These are phyloP conservation scores for Phycomyces nitens DNA, from an alignment of 192 early-diverging fungal genomes.

Conservation along the genomic window DNA sequence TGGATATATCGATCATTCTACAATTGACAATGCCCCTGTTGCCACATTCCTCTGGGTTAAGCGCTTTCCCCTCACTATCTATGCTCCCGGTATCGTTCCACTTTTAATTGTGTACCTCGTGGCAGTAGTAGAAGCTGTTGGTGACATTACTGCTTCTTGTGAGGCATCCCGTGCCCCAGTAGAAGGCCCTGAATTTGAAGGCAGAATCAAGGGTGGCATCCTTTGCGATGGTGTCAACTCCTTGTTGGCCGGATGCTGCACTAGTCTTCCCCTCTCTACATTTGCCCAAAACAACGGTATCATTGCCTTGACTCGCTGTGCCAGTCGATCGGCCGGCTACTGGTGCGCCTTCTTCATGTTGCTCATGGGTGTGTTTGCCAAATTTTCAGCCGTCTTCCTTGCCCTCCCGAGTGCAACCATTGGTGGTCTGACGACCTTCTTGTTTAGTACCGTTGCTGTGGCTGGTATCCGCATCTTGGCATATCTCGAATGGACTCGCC, in stretches of 20 bases:
- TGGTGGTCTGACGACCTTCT: slow-evolving; percentile 53
- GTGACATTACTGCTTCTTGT: slow-evolving; percentile 53
- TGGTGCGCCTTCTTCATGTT: slow-evolving; percentile 51
- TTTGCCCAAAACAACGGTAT: slow-evolving; percentile 59
- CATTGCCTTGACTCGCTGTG: slow-evolving; percentile 53
- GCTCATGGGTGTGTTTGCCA: slow-evolving; percentile 50
- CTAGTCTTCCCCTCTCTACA: slow-evolving; percentile 51
- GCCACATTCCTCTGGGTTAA: slow-evolving; percentile 53
- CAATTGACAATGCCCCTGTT: slow-evolving; percentile 40
- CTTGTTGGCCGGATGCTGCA: slow-evolving; percentile 36
- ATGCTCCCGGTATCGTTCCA: slow-evolving; percentile 48
- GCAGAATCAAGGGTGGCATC: slow-evolving; percentile 51
- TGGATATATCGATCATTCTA: slow-evolving; percentile 45
- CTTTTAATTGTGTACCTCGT: slow-evolving; percentile 43
- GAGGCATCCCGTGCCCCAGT: slow-evolving; percentile 48
- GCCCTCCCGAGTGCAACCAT: slow-evolving; percentile 44
- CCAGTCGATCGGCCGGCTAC: slow-evolving; percentile 50
- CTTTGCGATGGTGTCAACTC: slow-evolving; percentile 46
- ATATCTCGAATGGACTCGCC: slow-evolving; percentile 51
- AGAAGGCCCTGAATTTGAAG: slow-evolving; percentile 51
- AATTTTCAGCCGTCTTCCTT: slow-evolving; percentile 48
- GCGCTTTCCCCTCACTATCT: slow-evolving; percentile 42
- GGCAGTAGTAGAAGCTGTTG: slow-evolving; percentile 47
- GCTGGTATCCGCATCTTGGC: slow-evolving; percentile 52
- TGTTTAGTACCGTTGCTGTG: slow-evolving; percentile 53